Conservation (phyloP, 2,329 filamentous ascomycete species). For the Periconia sp. region DNA sequence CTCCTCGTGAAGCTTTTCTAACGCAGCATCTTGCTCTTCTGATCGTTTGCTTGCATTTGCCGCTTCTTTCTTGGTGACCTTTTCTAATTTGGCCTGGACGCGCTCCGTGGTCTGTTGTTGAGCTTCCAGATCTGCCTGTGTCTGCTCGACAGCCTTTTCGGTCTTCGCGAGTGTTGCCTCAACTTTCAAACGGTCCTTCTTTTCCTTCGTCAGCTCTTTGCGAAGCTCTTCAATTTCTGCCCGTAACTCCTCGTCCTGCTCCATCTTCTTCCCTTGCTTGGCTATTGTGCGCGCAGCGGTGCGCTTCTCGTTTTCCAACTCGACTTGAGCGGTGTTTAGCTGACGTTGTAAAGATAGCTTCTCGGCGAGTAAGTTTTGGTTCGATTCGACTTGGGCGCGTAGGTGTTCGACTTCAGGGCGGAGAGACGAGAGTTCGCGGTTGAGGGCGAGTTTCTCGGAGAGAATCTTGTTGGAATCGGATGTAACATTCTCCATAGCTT, state of each 20-base stretch:
- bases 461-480: slow-evolving; percentile 72
- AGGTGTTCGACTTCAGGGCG: slow-evolving; percentile 66
- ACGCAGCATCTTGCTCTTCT: slow-evolving; percentile 31
- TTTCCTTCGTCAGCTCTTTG: slow-evolving; percentile 50
- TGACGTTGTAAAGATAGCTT: slow-evolving; percentile 80
- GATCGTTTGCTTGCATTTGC: slow-evolving; percentile 39
- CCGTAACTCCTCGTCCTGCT: slow-evolving; percentile 51
- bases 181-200: slow-evolving; percentile 48
- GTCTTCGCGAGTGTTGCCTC: slow-evolving; percentile 41
- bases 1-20: slow-evolving; percentile 34
- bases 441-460: slow-evolving; percentile 64
- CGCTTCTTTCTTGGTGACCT: slow-evolving; percentile 32
- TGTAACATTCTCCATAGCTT: slow-evolving; percentile 66
- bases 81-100: slow-evolving; percentile 37
- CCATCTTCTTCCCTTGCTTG: slow-evolving; percentile 52
- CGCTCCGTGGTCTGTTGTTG: slow-evolving; percentile 33
- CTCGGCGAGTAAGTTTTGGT: slow-evolving; percentile 72
- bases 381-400: slow-evolving; percentile 58
- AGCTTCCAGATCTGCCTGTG: slow-evolving; percentile 33
- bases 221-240: slow-evolving; percentile 48
- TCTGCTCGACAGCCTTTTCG: slow-evolving; percentile 35
- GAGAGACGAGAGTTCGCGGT: slow-evolving; percentile 60
- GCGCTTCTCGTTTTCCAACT: slow-evolving; percentile 81
- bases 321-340: slow-evolving; percentile 73
- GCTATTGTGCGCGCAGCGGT: slow-evolving; percentile 60